Conservation (phyloP, 2,329 filamentous ascomycete genomes). For the Diaporthe nobilis region DNA sequence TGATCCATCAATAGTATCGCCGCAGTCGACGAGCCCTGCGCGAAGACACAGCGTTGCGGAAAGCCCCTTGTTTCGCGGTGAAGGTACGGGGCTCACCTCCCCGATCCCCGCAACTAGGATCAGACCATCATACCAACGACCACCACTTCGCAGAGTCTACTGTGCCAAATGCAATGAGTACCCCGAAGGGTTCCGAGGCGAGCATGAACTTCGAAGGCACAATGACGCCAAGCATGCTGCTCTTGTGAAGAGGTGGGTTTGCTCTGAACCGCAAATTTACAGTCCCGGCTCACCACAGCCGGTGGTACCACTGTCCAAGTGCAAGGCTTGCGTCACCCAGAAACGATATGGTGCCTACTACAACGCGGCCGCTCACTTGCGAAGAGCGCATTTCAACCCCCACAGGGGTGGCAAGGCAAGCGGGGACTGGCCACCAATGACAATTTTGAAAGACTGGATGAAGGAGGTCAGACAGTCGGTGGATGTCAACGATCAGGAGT, state of each 20-base stretch:
- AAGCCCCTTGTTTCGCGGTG: slow-evolving; percentile 58
- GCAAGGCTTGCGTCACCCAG: slow-evolving; percentile 69
- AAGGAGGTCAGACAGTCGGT: slow-evolving; percentile 68
- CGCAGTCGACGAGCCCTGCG: slow-evolving; percentile 44
- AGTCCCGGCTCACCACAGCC: slow-evolving; percentile 59
- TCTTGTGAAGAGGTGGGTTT: slow-evolving; percentile 69
- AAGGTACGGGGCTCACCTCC: slow-evolving; percentile 58
- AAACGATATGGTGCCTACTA: slow-evolving; percentile 73
- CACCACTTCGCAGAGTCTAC: slow-evolving; percentile 78
- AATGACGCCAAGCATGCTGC: slow-evolving; percentile 70
- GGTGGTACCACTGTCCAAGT: slow-evolving; percentile 66
- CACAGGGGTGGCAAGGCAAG: slow-evolving; percentile 69
- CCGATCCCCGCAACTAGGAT: slow-evolving; percentile 57
- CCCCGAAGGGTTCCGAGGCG: slow-evolving; percentile 89
- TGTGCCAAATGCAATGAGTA: slow-evolving; percentile 86
- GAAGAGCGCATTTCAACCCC: slow-evolving; percentile 70
- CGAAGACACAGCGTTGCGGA: slow-evolving; percentile 64
- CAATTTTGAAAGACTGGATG: slow-evolving; percentile 72
- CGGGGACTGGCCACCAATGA: slow-evolving; percentile 72
- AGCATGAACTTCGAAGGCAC: slow-evolving; percentile 86
- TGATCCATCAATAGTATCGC: slow-evolving; percentile 51
- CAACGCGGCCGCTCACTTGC: slow-evolving; percentile 71
- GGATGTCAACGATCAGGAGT: slow-evolving; percentile 61
- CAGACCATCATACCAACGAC: slow-evolving; percentile 63
- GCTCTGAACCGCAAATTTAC: slow-evolving; percentile 62